Percentiles rank a stretch among this genome's conserved stretches.
phyloP scores from a whole-genome alignment of 352 stramenopile genomes.

The Pelagophyceae sp. region DNA sequence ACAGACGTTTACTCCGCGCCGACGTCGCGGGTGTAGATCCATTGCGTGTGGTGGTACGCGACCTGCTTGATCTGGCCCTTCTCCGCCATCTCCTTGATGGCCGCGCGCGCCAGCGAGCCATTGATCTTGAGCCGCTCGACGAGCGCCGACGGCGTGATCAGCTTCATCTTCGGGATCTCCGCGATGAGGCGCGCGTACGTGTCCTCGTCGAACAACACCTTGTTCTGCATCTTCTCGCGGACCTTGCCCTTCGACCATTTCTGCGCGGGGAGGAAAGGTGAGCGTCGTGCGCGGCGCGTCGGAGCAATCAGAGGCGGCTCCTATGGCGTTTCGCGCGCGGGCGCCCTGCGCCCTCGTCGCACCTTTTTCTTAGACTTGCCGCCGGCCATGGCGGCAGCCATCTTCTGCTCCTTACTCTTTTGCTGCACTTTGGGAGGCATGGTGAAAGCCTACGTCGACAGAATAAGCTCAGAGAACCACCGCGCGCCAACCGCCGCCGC shows the following conservation, averaged over 20 bases:
- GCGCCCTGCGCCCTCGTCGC: too few species aligned
- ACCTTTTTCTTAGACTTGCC: slow-evolving; percentile 99
- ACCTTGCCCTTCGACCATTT: slow-evolving; percentile 99
- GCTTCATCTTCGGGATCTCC: slow-evolving; percentile 99
- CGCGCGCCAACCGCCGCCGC: too few species aligned
- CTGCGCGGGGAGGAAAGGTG: too few species aligned
- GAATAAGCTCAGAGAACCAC: too few species aligned
- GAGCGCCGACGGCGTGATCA: slow-evolving; percentile 95
- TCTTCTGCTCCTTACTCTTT: slow-evolving; percentile 99
- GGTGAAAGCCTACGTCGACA: too few species aligned
- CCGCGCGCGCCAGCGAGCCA: slow-evolving; percentile 87
- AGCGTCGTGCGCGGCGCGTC: too few species aligned
- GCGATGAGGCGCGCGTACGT: slow-evolving; percentile 92
- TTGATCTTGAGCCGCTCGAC: slow-evolving; percentile 99
- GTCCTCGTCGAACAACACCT: slow-evolving; percentile 99
- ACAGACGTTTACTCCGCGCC: slow-evolving; percentile 45
- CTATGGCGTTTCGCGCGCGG: too few species aligned
- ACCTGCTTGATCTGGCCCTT: slow-evolving; percentile 90
- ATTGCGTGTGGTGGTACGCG: slow-evolving; percentile 85
- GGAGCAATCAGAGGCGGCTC: slow-evolving; percentile 9
- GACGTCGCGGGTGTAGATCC: slow-evolving; percentile 95
- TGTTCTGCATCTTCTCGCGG: slow-evolving; percentile 98
- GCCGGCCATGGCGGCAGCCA: slow-evolving; percentile 96
- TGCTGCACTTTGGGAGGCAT: slow-evolving; percentile 97
- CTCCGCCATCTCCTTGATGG: slow-evolving; percentile 88